These are phyloP conservation scores for Chernovozyma aurita DNA, from an alignment of 1,139 yeast genomes.

Conservation along the genomic window DNA sequence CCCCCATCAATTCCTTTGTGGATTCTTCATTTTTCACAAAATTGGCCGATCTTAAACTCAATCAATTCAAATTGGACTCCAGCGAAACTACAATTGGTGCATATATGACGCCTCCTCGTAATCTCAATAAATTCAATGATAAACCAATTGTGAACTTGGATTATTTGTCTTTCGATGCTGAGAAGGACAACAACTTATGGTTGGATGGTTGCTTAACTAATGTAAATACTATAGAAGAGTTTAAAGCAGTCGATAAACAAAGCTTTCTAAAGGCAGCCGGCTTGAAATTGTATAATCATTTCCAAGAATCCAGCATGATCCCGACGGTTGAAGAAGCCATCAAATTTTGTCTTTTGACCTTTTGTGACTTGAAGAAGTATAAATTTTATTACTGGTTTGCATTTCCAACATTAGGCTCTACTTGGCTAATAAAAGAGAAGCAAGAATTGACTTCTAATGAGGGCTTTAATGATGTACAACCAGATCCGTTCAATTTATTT, in stretches of 20 bases:
- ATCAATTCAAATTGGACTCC: conserved; percentile 59
- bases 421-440: conserved; percentile 25
- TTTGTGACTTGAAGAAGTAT: conserved; percentile 85
- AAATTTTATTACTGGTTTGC: conserved; percentile 89
- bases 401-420: conserved; percentile 57
- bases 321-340: conserved; percentile 15
- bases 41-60: conserved; percentile 62
- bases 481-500: not conserved
- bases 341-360: conserved; percentile 59
- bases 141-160: conserved; percentile 36
- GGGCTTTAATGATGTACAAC: not conserved
- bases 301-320: conserved; percentile 3
- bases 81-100: conserved; percentile 38
- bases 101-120: conserved; percentile 26
- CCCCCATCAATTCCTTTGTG: conserved; percentile 64
- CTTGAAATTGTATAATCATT: conserved; percentile 16
- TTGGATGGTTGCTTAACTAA: conserved; percentile 41
- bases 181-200: conserved; percentile 14
- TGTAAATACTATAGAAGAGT: conserved; percentile 82
- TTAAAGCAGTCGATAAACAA: conserved; percentile 63
- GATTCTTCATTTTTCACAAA: conserved; percentile 84
- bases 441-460: not conserved
- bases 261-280: conserved; percentile 48
- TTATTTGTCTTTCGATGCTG: conserved; percentile 40
- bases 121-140: conserved; percentile 39